Evolutionary conservation across 2,329 filamentous ascomycete species (phyloP), one percentile per base, ranked within the genome.

Genomic region (Paramyrothecium sp.): DNA sequence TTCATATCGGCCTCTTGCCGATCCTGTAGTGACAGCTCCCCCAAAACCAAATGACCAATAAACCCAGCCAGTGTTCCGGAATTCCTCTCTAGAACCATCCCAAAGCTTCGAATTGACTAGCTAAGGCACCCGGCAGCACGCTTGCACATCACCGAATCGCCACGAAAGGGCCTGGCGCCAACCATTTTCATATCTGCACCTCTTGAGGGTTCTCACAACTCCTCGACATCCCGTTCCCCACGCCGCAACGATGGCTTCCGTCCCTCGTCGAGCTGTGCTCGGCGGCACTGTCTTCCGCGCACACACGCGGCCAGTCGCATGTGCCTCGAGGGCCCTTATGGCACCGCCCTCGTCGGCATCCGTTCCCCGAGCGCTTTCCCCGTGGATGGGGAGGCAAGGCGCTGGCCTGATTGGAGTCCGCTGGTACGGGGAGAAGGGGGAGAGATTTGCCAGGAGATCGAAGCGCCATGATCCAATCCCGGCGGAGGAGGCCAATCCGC

Each of bases 401-500:
- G 26, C 26, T 30, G 10, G 5, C 10, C 26, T 10, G 4, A 4
- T 30, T 10, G 26, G 26, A 30, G 26, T 30, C 5, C 26, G 26
- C 26, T 30, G 26, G 26, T 30, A 30, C 10, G 26, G 26, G 5
- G 26, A 30, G 26, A 30, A 30, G 26, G 26, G 26, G 10, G 26
- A 30, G 26, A 30, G 26, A 10, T 30, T 5, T 10, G 26, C 26
- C 10, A 30, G 26, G 26, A 30, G 26, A 30, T 30, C 48, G n/a
- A 30, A 51, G 21, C 48, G 48, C 8, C 22, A n/a, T 10, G 20
- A 23, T 16, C 17, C 57, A n/a, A n/a, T 20, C 10, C 34, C 51
- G 12, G 38, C 59, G 22, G 55, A 57, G 3, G 51, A 57, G n/a
- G 38, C 13, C 3, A 64, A 65, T 3, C 17, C 17, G 2, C 47